phyloP scores from a whole-genome alignment of 805 yeast species.

The Saccharomycopsis olivae region DNA sequence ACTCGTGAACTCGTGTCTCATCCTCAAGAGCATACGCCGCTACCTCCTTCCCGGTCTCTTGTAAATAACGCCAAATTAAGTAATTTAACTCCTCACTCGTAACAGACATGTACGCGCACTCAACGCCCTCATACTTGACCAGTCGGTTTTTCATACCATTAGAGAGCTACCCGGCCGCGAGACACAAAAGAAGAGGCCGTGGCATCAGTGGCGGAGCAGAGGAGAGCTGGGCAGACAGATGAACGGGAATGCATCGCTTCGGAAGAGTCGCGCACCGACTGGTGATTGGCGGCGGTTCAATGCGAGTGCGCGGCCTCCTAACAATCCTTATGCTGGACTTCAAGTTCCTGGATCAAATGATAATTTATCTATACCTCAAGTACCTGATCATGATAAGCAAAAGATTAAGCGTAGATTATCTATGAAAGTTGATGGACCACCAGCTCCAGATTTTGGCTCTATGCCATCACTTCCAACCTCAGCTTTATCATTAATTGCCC shows the following conservation, averaged over 20 bases:
- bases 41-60: conserved; percentile 69
- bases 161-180: background rate
- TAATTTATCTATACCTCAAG: conserved; percentile 10
- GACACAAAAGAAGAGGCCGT: background rate
- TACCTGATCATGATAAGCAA: conserved; percentile 16
- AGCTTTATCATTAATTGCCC: conserved; percentile 12
- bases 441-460: conserved; percentile 10
- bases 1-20: conserved; percentile 51
- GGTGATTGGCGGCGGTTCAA: conserved; percentile 18
- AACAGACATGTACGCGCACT: conserved; percentile 75
- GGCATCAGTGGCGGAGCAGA: background rate
- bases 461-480: conserved; percentile 16
- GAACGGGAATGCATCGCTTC: conserved; percentile 15
- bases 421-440: conserved; percentile 13
- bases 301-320: conserved; percentile 1
- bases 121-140: no score
- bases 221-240: no score
- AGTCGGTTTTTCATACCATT: background rate
- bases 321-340: conserved; percentile 16
- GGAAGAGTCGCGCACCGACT: conserved; percentile 18
- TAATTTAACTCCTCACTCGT: conserved; percentile 81
- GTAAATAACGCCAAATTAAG: conserved; percentile 84
- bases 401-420: conserved; percentile 16
- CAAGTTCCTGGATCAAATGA: conserved; percentile 5
- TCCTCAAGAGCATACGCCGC: conserved; percentile 75